Conservation (phyloP, 2,329 filamentous ascomycete genomes). For the Talaromyces rugulosus region DNA sequence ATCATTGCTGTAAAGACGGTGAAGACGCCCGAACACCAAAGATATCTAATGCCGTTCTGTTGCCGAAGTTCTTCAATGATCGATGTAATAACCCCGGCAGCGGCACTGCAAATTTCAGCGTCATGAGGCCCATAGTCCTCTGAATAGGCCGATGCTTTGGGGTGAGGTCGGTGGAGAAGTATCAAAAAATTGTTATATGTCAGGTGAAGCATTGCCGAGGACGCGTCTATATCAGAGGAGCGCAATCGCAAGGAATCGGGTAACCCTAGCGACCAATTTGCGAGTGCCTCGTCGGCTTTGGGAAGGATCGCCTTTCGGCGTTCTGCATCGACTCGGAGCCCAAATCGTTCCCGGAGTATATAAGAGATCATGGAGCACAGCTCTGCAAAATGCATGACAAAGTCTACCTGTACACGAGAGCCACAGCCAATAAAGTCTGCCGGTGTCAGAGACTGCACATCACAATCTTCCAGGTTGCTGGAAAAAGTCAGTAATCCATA, state of each 20-base stretch:
- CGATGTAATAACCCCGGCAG: slow-evolving; percentile 41
- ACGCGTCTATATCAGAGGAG: slow-evolving; percentile 39
- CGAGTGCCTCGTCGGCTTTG: slow-evolving; percentile 39
- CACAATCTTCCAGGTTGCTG: slow-evolving; percentile 49
- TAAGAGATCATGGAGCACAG: slow-evolving; percentile 50
- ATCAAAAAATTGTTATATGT: slow-evolving; percentile 46
- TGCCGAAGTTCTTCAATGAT: slow-evolving; percentile 43
- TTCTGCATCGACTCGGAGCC: slow-evolving; percentile 35
- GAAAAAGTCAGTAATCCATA: not conserved
- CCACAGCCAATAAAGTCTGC: slow-evolving; percentile 48
- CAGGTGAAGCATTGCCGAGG: slow-evolving; percentile 42
- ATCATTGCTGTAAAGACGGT: slow-evolving; percentile 46
- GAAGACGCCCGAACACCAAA: slow-evolving; percentile 43
- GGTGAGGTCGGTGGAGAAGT: slow-evolving; percentile 42
- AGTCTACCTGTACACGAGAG: slow-evolving; percentile 40
- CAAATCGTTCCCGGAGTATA: slow-evolving; percentile 40
- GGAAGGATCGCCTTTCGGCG: slow-evolving; percentile 38
- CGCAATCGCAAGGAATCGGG: slow-evolving; percentile 39
- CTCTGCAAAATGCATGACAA: slow-evolving; percentile 46
- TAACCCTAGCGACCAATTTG: slow-evolving; percentile 39
- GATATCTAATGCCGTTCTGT: slow-evolving; percentile 38
- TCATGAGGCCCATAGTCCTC: slow-evolving; percentile 44
- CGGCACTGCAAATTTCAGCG: slow-evolving; percentile 43
- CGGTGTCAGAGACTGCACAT: slow-evolving; percentile 42
- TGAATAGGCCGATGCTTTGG: slow-evolving; percentile 38